Evolutionary conservation across 1,284 basidiomycete species (phyloP).

Genomic region (Rhodotorula sp.): DNA sequence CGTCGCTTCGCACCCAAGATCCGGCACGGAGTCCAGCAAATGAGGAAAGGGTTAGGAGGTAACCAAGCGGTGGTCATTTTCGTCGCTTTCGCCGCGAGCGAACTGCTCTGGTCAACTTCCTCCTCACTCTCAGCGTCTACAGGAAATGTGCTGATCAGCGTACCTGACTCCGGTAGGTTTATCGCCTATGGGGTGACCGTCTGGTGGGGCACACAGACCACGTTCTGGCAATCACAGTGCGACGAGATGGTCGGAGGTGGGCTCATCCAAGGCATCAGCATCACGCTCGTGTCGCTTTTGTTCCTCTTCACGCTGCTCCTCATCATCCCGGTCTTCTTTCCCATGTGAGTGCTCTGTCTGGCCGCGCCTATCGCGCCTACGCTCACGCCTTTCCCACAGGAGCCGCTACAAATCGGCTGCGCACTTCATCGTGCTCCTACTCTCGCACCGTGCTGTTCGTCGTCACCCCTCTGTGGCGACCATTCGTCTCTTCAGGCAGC

Average conservation of each 20-base stretch:
- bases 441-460: neutral
- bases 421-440: neutral
- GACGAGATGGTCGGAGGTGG: neutral
- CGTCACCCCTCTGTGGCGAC: no score
- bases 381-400: no score
- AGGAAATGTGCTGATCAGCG: no score
- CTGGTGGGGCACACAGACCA: neutral
- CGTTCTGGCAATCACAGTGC: slow-evolving; percentile 2
- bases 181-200: slow-evolving; percentile 7
- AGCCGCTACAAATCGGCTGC: neutral
- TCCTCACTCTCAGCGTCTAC: no score
- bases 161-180: neutral
- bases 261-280: neutral
- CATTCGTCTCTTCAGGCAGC: no score
- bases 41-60: neutral
- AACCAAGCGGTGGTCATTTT: neutral
- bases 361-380: no score
- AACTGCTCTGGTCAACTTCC: neutral
- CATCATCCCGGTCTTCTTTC: slow-evolving; percentile 1
- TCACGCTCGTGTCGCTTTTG: slow-evolving; percentile 1
- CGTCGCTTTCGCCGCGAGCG: neutral
- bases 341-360: no score
- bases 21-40: neutral
- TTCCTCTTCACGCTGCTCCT: neutral
- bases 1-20: neutral